phyloP scores from a whole-genome alignment of 257 asterid species.

The Ophiorrhiza pumila region DNA sequence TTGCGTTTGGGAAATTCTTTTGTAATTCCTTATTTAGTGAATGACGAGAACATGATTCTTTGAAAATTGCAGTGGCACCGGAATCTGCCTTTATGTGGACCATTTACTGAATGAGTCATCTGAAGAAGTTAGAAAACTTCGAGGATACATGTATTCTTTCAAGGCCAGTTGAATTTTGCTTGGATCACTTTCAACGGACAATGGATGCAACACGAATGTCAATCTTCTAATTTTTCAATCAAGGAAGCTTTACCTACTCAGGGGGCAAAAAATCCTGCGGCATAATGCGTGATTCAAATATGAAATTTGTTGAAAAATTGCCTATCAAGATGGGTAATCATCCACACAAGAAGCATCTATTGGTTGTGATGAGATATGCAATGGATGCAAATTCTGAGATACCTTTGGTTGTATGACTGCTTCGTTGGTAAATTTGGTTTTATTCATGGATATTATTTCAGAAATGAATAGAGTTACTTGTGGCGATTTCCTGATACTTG shows the following conservation, averaged over 20 bases:
- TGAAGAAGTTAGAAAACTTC: slow-evolving; percentile 78
- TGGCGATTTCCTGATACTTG: too few species aligned
- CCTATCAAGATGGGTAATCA: not conserved
- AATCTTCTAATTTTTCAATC: not conserved
- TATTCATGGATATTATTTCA: not conserved
- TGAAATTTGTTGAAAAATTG: not conserved
- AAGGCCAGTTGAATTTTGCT: slow-evolving; percentile 50
- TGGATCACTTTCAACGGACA: not conserved
- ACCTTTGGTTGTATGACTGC: not conserved
- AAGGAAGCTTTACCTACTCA: not conserved
- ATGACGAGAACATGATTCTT: slow-evolving; percentile 21
- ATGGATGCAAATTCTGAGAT: not conserved
- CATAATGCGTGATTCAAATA: not conserved
- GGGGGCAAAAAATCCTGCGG: not conserved
- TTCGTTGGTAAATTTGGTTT: not conserved
- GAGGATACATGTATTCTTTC: slow-evolving; percentile 79
- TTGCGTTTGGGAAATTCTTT: not conserved
- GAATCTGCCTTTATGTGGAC: slow-evolving; percentile 74
- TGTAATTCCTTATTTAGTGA: slow-evolving; percentile 4
- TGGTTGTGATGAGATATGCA: not conserved
- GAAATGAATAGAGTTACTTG: not conserved
- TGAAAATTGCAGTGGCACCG: slow-evolving; percentile 53
- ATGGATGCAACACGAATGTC: not conserved
- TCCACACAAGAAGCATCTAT: not conserved
- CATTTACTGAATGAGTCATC: slow-evolving; percentile 64